Base-by-base conservation (phyloP, 345 rosid species). In the Passiflora organensis region DNA sequence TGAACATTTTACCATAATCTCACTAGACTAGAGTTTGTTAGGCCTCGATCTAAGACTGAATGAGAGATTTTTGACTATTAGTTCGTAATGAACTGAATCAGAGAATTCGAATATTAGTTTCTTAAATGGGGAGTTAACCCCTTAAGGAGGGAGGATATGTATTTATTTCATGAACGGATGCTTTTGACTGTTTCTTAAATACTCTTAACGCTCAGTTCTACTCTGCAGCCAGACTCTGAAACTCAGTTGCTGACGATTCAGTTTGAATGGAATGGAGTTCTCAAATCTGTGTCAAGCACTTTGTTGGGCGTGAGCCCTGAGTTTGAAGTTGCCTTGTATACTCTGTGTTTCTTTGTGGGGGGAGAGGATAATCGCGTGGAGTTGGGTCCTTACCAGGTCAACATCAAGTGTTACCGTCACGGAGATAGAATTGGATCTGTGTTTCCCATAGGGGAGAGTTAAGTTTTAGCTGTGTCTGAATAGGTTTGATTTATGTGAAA, bases 211-310 rank as follows among this genome's bases (percentile, higher is more conserved):
- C 36, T 10, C 1, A 10, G 22, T 32, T 50, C 23, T 34, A 9
- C 25, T 46, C 55, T 59, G 81, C 85, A 86, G 96, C 95, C 84
- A 0, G 91, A 86, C 55, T 69, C 85, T 11, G 93, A 91, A 55
- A 80, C 90, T 23, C 93, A 91, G 78, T 69, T 91, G 72, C 84
- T 91, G 2, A 85, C 84, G 0, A 60, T 82, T 70, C 98, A 91
- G 68, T 91, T 91, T 39, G 87, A 88, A 60, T 91, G 95, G 98
- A 88, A 91, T 54, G 95, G 95, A 10, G 59, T 88, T 63, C 85
- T 82, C 5, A 91, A 91, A 72, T 81, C 95, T n/a, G 94, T 91
- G 2, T 86, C 98, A 19, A 86, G 82, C 76, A 86, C 82, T 0
- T 61, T 91, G 56, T 60, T 91, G 3, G 96, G 98, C 22, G 90